Conservation (phyloP, 2,329 filamentous ascomycete species). For the Volutella citrinella region DNA sequence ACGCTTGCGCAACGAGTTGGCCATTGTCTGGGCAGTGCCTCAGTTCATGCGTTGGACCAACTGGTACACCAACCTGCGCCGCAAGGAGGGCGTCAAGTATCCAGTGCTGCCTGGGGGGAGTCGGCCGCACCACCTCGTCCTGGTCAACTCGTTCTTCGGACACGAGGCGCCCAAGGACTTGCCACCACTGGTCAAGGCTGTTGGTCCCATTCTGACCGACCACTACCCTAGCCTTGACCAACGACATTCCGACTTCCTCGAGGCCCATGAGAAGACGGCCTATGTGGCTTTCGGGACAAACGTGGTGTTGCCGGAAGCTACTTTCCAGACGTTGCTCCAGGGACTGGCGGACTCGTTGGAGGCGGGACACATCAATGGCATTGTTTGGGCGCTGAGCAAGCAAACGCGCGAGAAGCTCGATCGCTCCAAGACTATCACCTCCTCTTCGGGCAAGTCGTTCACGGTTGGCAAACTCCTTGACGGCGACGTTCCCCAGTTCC, state of each 20-base stretch:
- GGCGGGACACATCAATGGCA: conserved; percentile 28
- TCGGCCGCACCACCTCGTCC: conserved; percentile 33
- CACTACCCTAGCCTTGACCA: conserved; percentile 27
- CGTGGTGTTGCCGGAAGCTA: conserved; percentile 25
- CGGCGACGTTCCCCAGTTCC: conserved; percentile 22
- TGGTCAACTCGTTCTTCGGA: conserved; percentile 42
- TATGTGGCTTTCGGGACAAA: conserved; percentile 40
- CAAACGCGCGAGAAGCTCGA: conserved; percentile 18
- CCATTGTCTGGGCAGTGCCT: conserved; percentile 27
- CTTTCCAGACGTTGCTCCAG: conserved; percentile 26
- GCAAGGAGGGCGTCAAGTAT: conserved; percentile 27
- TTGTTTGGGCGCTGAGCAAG: conserved; percentile 33
- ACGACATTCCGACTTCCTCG: conserved; percentile 24
- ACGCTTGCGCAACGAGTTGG: conserved; percentile 33
- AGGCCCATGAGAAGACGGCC: conserved; percentile 23
- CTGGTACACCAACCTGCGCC: conserved; percentile 31
- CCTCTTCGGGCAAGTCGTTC: too few relatives aligned
- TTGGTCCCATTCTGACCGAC: conserved; percentile 37
- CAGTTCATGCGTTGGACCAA: conserved; percentile 25
- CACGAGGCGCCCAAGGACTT: conserved; percentile 39
- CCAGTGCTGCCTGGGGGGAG: too few relatives aligned
- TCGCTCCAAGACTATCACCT: neutral
- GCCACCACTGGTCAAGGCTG: conserved; percentile 33
- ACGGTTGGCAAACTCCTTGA: conserved; percentile 17
- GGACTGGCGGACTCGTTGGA: conserved; percentile 22